Evolutionary conservation across 495 filamentous ascomycete species (phyloP).

Genomic region (Aspergillus affinis): DNA sequence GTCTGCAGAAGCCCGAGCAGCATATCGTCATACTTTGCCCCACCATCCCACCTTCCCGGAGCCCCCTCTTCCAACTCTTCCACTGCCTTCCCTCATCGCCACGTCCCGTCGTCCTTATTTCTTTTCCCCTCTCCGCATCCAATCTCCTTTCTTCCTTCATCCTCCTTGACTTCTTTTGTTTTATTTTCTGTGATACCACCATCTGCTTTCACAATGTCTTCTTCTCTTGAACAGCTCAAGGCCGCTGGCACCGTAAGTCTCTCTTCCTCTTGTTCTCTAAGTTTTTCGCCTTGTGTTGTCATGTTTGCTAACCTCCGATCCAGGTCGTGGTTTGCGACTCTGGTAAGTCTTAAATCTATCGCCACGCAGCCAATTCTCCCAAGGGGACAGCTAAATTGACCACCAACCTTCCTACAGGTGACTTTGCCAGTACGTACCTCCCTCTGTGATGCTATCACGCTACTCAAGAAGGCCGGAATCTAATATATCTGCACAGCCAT

Average conservation of each 20-base stretch:
- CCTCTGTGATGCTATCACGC: conserved; percentile 13
- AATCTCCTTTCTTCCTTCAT: conserved; percentile 7
- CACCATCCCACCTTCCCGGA: conserved; percentile 29
- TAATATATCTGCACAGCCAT: conserved; percentile 61
- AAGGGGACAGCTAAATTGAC: conserved; percentile 17
- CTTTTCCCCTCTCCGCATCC: conserved; percentile 7
- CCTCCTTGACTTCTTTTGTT: not conserved
- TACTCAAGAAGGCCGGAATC: conserved; percentile 11
- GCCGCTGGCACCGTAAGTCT: conserved; percentile 82
- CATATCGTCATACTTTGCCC: conserved; percentile 37
- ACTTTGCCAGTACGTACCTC: conserved; percentile 70
- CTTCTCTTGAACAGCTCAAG: conserved; percentile 94
- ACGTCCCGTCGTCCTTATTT: conserved; percentile 25
- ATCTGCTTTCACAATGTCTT: conserved; percentile 60
- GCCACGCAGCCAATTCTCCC: not conserved
- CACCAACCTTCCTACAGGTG: conserved; percentile 48
- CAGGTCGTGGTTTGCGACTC: conserved; percentile 90
- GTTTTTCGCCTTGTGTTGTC: not conserved
- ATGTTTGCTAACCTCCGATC: conserved; percentile 4
- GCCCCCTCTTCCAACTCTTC: conserved; percentile 11
- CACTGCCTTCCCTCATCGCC: conserved; percentile 22
- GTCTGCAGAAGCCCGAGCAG: conserved; percentile 9
- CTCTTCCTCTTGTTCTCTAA: conserved; percentile 25
- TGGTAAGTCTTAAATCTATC: conserved; percentile 60
- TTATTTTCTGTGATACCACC: conserved; percentile 5